Base-by-base conservation (phyloP, 805 yeast species). In the Metschnikowia reukaufii region DNA sequence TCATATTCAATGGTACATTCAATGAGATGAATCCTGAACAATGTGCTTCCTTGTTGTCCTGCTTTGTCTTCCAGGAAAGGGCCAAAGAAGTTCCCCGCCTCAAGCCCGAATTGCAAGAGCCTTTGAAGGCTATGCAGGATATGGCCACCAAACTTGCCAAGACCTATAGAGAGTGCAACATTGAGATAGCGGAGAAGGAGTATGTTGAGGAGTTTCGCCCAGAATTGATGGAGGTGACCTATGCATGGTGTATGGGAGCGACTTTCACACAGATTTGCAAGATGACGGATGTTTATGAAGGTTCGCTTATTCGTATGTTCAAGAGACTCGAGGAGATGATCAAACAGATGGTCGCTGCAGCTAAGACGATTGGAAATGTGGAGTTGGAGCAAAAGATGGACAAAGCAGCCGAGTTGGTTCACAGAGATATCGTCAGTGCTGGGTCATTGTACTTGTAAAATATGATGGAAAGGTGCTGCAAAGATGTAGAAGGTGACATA, bases 251-350 rank as follows among this genome's bases (percentile, higher is more conserved):
- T 66, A 84, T 86, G 63, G 98, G 98, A 16, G 97, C 96, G 6
- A 74, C 94, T 0, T 94, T 94, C 67, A 92, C 97, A 0, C 97
- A 92, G 64, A 92, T 94, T 52, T 92, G 98, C 72, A 92, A 92
- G 67, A 90, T 94, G 97, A 94, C 99, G 0, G 99, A 94, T 63
- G 98, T 94, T 36, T 94, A 92, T 58, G 99, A 94, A 72, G 99
- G 99, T 35, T 86, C 96, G 18, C 77, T 94, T 62, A 92, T 94
- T 55, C 83, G 99, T 64, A 87, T 88, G 82, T 94, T 94, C 73
- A 86, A 94, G 66, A 79, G 99, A 62, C 73, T 94, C 45, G 99
- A 94, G 66, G 99, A 94, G 65, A 77, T 94, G 75, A 72, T 94
- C 47, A 82, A 92, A 60, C 99, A 94, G 66, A 76, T 94, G 80